A percentile compares a stretch with the other conserved stretches of the same genome.
Evolutionary conservation across 176 grass and related monocot genomes (phyloP).

Genomic region (Miscanthus lutarioriparius): DNA sequence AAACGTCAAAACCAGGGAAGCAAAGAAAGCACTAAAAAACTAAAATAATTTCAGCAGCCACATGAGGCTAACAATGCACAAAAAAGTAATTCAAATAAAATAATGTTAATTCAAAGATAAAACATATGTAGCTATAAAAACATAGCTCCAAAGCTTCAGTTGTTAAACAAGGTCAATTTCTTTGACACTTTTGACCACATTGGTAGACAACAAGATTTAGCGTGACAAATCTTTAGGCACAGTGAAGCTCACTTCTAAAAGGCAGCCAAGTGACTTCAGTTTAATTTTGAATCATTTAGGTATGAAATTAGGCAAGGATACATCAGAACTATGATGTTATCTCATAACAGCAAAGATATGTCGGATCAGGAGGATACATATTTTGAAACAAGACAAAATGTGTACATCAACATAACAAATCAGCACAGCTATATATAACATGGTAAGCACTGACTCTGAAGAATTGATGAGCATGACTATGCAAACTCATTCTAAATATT

Average conservation of each 20-base stretch:
- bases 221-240: not conserved
- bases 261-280: not conserved
- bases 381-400: not conserved
- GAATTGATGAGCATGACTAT: no score
- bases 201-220: not conserved
- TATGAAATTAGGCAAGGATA: not conserved
- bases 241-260: not conserved
- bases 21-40: not conserved
- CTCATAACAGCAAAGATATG: not conserved
- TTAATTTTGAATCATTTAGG: not conserved
- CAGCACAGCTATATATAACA: not conserved
- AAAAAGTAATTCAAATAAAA: not conserved
- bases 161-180: not conserved
- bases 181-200: not conserved
- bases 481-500: not conserved
- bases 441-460: not conserved
- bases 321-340: not conserved
- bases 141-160: not conserved
- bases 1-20: not conserved
- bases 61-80: not conserved
- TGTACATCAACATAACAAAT: not conserved
- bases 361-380: not conserved
- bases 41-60: not conserved
- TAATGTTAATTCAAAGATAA: not conserved
- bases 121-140: not conserved